Evolutionary conservation across 179 eudicot genomes (phyloP), one percentile per base, ranked within the genome.

Genomic region (Spergularia azorica): DNA sequence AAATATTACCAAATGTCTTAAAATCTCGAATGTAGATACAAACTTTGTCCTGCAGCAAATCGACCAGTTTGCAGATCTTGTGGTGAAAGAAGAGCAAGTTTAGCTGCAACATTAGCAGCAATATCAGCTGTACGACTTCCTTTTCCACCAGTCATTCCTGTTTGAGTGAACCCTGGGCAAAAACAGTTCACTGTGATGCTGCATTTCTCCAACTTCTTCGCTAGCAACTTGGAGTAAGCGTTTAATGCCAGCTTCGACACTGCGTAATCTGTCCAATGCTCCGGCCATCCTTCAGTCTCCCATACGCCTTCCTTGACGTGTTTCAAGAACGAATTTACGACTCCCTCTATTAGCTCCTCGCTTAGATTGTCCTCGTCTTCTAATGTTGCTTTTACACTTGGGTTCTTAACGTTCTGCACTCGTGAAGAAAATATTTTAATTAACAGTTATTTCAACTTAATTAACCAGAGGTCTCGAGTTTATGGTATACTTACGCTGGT

Each of bases 81-180:
- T 6, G 88, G 87, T 0, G 90, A 91, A 48, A 93, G 88, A 77
- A 95, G 81, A 0, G 83, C 92, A 36, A 93, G 77, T 26, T 41
- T 63, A 15, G 86, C 95, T 1, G 79, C 98, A 51, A 89, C 36
- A 41, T 73, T 80, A 0, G 95, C 99, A 2, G 91, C 95, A 46
- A 60, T 85, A 16, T 85, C 88, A 2, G 97, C 83, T 5, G 91
- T 86, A 18, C 88, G 81, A 61, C 78, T 83, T 0, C 99, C 99
- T 63, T 84, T 90, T 0, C 93, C 95, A 0, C 93, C 87, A 2
- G 99, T 95, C 99, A 95, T 95, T 1, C 88, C 82, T 11, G 97
- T 95, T 46, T 84, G 90, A 41, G 97, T 93, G 46, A 89, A 91
- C 9, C 99, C 99, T 0, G 99, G 99, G 67, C 99, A 95, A 59